Percentiles rank a stretch among this genome's conserved stretches.
Evolutionary conservation across 192 early-diverging fungal genomes (phyloP).

Genomic region (Umbelopsis ramanniana): DNA sequence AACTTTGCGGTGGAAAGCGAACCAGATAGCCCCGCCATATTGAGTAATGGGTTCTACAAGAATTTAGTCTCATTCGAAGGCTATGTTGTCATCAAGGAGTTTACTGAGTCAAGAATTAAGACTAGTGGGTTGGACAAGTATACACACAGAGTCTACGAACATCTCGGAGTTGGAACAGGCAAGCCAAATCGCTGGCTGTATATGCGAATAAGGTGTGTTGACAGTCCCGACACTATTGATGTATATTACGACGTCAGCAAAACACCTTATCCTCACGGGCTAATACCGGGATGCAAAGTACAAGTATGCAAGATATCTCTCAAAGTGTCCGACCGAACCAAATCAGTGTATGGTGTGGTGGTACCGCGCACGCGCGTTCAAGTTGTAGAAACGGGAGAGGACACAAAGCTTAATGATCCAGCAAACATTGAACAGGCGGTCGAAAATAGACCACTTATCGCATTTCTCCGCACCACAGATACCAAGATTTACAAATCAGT

Average conservation of each 20-base stretch:
- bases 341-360: background rate
- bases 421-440: background rate
- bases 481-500: slow-evolving; percentile 4
- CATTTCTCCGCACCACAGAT: background rate
- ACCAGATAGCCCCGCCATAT: background rate
- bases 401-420: too few species aligned
- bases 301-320: slow-evolving; percentile 12
- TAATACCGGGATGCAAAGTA: slow-evolving; percentile 23
- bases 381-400: background rate
- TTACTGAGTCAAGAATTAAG: background rate
- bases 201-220: slow-evolving; percentile 19
- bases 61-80: slow-evolving; percentile 3
- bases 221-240: slow-evolving; percentile 17
- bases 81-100: background rate
- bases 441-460: background rate
- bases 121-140: background rate
- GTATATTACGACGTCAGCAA: slow-evolving; percentile 24
- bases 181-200: slow-evolving; percentile 22
- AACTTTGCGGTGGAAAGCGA: background rate
- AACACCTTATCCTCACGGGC: slow-evolving; percentile 14
- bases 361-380: background rate
- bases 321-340: background rate
- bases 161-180: slow-evolving; percentile 27
- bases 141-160: background rate
- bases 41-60: background rate